Base-by-base conservation (phyloP, 495 filamentous ascomycete species). In the Xylaria cubensis region DNA sequence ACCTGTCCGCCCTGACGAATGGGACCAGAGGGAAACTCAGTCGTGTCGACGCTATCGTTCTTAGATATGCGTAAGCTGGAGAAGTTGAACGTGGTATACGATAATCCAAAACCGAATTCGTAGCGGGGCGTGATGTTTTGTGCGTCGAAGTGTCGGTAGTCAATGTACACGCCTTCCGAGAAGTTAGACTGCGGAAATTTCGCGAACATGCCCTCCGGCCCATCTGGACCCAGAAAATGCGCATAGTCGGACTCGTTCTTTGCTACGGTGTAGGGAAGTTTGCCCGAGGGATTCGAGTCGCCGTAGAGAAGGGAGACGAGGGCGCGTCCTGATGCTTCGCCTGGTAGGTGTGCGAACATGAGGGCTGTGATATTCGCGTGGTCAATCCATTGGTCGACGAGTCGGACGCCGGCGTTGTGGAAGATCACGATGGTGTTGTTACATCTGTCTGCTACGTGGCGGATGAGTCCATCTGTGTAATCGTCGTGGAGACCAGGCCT, bases 71-170 rank as follows among this genome's bases (percentile, higher is more conserved):
- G 36, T 2, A 86, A 72, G 21, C 65, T 64, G 0, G 81, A 79
- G 58, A 83, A 84, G 26, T 75, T 69, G 76, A 90, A 91, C 2
- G 82, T 87, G 0, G 89, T 89, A 77, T 90, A 91, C 0, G 85
- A 86, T 1, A 91, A 80, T 2, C 90, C 90, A 66, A 84, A 91
- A 10, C 90, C 89, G 70, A 91, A 91, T 67, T 89, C 88, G 72
- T 84, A 91, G 7, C 85, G 85, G 0, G 89, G 88, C 1, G 79
- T 82, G 65, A 90, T 84, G 69, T 88, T 85, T 55, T 83, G 73
- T 56, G 77, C 78, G 70, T 89, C 87, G 69, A 90, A 90, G 73
- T 85, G 80, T 48, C 86, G 83, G 75, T 90, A 90, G 75, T 88
- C 89, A 64, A 90, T 80, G 59, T 84, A 86, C 0, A 88, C 77